These are phyloP conservation scores for Boletus vinaceobasis DNA, from an alignment of 768 basidiomycete genomes.

Conservation along the genomic window DNA sequence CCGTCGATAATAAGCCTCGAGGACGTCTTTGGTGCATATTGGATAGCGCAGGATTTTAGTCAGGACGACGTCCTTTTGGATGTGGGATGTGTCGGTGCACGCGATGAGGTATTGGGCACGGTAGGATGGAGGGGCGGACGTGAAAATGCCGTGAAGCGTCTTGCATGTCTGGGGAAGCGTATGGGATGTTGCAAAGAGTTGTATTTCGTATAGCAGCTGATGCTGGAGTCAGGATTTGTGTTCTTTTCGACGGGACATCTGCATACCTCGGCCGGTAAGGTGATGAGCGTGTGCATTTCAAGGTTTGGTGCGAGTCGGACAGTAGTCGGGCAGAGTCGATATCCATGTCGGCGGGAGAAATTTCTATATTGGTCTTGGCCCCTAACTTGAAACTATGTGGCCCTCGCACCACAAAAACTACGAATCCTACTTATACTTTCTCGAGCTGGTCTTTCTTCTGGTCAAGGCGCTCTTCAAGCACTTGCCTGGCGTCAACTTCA, in stretches of 20 bases:
- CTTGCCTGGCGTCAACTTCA: constrained; percentile 11
- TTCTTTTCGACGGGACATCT: background rate
- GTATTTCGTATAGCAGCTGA: constrained; percentile 78
- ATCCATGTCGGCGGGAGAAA: background rate
- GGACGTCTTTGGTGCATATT: constrained; percentile 38
- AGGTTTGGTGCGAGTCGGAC: no score
- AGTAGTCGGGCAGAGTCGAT: background rate
- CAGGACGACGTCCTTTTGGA: constrained; percentile 24
- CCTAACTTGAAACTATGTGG: background rate
- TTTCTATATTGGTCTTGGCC: constrained; percentile 1
- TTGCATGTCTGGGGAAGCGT: constrained; percentile 58
- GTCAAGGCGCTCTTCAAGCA: constrained; percentile 10
- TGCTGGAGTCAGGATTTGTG: constrained; percentile 6
- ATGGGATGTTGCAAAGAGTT: constrained; percentile 64
- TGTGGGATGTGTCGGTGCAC: constrained; percentile 22
- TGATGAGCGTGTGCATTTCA: constrained; percentile 21
- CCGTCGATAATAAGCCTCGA: constrained; percentile 44
- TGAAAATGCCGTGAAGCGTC: constrained; percentile 52
- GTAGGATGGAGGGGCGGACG: constrained; percentile 51
- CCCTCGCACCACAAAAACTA: no score
- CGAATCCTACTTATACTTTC: constrained; percentile 4
- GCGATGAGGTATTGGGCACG: constrained; percentile 64
- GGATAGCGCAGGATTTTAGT: constrained; percentile 47
- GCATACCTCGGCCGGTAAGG: constrained; percentile 37
- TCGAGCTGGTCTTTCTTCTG: background rate